Evolutionary conservation across 179 eudicot genomes (phyloP), one percentile per base, ranked within the genome.

Genomic region (Carnegiea gigantea): DNA sequence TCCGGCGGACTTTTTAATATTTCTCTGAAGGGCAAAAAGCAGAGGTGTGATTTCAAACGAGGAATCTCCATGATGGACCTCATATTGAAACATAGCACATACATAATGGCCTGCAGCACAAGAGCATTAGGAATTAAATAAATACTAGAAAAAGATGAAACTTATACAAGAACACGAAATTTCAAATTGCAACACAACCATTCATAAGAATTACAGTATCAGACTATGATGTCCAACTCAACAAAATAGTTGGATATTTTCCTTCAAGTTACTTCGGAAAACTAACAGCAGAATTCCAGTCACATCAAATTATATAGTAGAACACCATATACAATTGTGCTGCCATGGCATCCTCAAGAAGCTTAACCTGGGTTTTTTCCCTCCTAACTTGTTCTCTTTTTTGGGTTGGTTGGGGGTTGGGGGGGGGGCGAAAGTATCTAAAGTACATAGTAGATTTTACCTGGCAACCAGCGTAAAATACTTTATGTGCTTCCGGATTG

Each of bases 11-110:
- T 93, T 78, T 85, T 91, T 84, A 94, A 85, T 78, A 96, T 89
- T 80, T 83, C 84, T 80, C 86, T 88, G 24, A 94, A 81, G 59
- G 87, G 92, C 87, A 92, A 80, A 75, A 73, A 84, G 36, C 79
- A 81, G 15, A 93, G 89, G 68, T 88, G 90, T 64, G 92, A 86
- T 78, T 88, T 91, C 86, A 93, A 82, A 59, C 74, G 90, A 49
- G 93, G 95, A 81, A 80, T 79, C 40, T 89, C 90, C 85, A 93
- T 85, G 78, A 92, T 85, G 71, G 94, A 87, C 83, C 88, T 90
- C 99, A 96, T 85, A 53, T 92, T 97, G 72, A 96, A 96, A 84
- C 99, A 96, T 80, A 96, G 92, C 28, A 91, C 91, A 86, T 96
- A 94, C 96, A 96, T 90, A 70, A 91, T 77, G 49, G 99, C 98